Evolutionary conservation across 1,284 basidiomycete genomes (phyloP).

Genomic region (Tylopilus sp.): DNA sequence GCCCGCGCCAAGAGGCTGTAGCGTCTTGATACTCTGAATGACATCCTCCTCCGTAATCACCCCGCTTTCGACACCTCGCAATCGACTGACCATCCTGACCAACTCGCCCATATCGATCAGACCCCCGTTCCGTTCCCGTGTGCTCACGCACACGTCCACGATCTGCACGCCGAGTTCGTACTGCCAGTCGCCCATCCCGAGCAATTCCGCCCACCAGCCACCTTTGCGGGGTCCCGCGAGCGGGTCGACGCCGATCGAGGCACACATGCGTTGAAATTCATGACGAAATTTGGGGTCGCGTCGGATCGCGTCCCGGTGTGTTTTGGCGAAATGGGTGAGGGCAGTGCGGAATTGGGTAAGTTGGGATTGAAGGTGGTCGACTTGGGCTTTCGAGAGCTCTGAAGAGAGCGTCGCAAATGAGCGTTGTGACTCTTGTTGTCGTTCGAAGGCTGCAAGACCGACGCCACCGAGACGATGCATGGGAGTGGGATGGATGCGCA

Average conservation of each 20-base stretch:
- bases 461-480: constrained; percentile 81
- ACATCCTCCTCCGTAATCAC: constrained; percentile 89
- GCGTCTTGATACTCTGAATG: constrained; percentile 85
- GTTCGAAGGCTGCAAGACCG: constrained; percentile 81
- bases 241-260: constrained; percentile 95
- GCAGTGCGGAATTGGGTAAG: constrained; percentile 88
- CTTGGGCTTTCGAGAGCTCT: constrained; percentile 81
- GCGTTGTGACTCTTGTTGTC: constrained; percentile 76
- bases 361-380: constrained; percentile 84
- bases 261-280: constrained; percentile 97
- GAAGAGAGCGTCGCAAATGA: constrained; percentile 87
- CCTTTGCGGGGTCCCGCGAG: constrained; percentile 87
- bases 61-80: constrained; percentile 76
- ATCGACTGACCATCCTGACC: constrained; percentile 78
- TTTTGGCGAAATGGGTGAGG: constrained; percentile 84
- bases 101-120: constrained; percentile 92
- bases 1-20: constrained; percentile 90
- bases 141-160: constrained; percentile 95
- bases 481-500: not conserved
- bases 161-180: constrained; percentile 97
- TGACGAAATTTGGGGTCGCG: constrained; percentile 90
- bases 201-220: constrained; percentile 91
- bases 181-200: constrained; percentile 94
- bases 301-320: constrained; percentile 88
- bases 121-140: constrained; percentile 90